Evolutionary conservation across 495 filamentous ascomycete species (phyloP), one percentile per base, ranked within the genome.

Genomic region (Lophiotrema nucula): DNA sequence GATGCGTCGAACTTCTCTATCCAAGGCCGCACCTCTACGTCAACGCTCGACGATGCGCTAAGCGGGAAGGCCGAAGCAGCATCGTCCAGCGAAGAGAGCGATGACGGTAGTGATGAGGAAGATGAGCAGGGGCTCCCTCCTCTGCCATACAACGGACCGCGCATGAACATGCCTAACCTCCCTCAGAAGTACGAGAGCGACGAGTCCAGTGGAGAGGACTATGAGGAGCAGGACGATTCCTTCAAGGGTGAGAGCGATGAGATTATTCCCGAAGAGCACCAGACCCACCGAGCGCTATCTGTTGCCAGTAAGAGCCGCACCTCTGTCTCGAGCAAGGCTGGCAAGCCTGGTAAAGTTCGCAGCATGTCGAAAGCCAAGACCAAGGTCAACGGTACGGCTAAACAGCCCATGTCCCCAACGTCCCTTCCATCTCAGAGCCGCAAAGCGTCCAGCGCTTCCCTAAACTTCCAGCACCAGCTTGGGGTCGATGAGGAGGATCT

Each of bases 21-120:
- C 2, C 86, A 91, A 62, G 89, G 88, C 41, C 88, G 92, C 67
- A 90, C 90, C 3, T 97, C 91, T 5, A 88, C 88, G n/a, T 96
- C 93, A 4, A 95, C 93, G 18, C 73, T 92, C 31, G 93, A 96
- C 68, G 95, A 97, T 72, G 88, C 88, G 6, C 83, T 95, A 60
- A 95, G 90, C 69, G 89, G 90, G 13, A 84, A 83, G 62, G 91
- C 92, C 35, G 92, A 96, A 65, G 81, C 80, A 31, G 84, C 89
- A 37, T 96, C 90, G 11, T 96, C 92, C 23, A 91, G 88, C 38
- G 88, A 90, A 51, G 85, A 87, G 23, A 86, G 82, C 59, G 89
- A 92, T 53, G 82, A 83, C 37, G 81, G 78, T 37, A 81, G 81
- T 43, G 79, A 81, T 54, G 87, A 42, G 25, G 60, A 65, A 0